A percentile compares a stretch with the other conserved stretches of the same genome.
phyloP scores from a whole-genome alignment of 2,329 filamentous ascomycete genomes.

The Aureobasidium lini region DNA sequence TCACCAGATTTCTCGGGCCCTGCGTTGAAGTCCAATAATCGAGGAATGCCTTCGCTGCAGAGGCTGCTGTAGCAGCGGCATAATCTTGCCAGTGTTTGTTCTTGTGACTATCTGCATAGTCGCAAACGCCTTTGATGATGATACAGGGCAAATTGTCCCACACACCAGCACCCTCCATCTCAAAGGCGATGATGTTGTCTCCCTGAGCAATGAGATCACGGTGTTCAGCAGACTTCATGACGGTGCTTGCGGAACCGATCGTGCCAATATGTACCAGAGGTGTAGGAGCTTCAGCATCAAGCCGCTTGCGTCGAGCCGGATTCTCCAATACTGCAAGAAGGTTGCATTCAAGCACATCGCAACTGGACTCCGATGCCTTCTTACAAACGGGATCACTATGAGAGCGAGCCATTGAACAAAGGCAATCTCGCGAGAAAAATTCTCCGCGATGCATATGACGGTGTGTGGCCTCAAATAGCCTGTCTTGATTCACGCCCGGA shows the following conservation, averaged over 20 bases:
- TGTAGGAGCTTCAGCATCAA: not conserved
- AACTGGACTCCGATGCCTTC: not conserved
- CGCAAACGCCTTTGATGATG: constrained; percentile 17
- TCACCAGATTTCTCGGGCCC: not conserved
- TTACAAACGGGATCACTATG: not conserved
- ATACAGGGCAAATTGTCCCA: constrained; percentile 15
- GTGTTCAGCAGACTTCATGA: constrained; percentile 12
- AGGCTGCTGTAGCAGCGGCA: constrained; percentile 15
- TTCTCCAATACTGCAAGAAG: not conserved
- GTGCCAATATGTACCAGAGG: constrained; percentile 8
- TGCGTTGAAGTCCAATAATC: not conserved
- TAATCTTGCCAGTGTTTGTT: constrained; percentile 17
- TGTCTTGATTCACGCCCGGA: constrained; percentile 19
- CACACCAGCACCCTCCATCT: constrained; percentile 18
- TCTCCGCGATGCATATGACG: constrained; percentile 21
- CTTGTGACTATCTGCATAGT: constrained; percentile 18
- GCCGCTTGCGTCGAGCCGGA: not conserved
- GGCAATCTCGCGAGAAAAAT: not conserved
- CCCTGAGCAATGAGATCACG: not conserved
- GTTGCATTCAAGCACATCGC: not conserved
- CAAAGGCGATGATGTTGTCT: constrained; percentile 13
- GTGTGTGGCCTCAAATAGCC: constrained; percentile 19
- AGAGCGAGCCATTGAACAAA: not conserved
- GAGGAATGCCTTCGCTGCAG: constrained; percentile 14
- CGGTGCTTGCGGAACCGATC: not conserved